Evolutionary conservation across 108 stramenopile species (phyloP), one percentile per base, ranked within the genome.

Genomic region (Seminavis robusta): DNA sequence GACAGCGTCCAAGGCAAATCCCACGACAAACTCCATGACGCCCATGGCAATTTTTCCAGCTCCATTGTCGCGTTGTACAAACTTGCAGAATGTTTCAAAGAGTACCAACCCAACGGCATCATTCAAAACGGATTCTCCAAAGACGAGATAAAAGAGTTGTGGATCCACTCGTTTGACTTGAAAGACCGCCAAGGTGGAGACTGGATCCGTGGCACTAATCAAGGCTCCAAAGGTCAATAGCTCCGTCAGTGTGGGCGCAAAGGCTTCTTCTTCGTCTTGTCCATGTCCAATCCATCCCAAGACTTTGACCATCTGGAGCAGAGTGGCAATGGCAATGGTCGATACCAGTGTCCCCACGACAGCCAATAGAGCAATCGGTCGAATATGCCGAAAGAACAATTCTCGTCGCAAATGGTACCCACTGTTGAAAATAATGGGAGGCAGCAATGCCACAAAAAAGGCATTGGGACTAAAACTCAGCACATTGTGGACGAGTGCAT

Each of bases 391-490:
- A 41, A 90, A 75, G 49, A 95, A 90, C 8, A 84, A 52, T 23
- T 73, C 70, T 34, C 59, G 56, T 5, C 80, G 56, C 23, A 92
- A 38, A 41, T 65, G 71, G 63, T 77, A 90, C 1, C 94, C 94
- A 1, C 71, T 69, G 63, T 92, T 86, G 78, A 90, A 95, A 42
- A 95, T 90, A 51, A 95, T 90, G 0, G 90, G 90, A 0, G 94
- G 94, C 5, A 95, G 78, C 48, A 92, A 65, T 10, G 63, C 67
- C 8, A 90, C 39, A 47, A 95, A 92, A 59, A 95, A 95, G 21
- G 85, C 53, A 15, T 77, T 60, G 4, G 84, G 75, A 53, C 68
- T 56, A 50, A 92, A 92, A 11, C 59, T 65, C 19, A 83, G 50
- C 21, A 91, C 52, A 5, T 54, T 34, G n/a, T 54, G 40, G 17